phyloP scores from a whole-genome alignment of 345 rosid species.

The Excoecaria agallocha region DNA sequence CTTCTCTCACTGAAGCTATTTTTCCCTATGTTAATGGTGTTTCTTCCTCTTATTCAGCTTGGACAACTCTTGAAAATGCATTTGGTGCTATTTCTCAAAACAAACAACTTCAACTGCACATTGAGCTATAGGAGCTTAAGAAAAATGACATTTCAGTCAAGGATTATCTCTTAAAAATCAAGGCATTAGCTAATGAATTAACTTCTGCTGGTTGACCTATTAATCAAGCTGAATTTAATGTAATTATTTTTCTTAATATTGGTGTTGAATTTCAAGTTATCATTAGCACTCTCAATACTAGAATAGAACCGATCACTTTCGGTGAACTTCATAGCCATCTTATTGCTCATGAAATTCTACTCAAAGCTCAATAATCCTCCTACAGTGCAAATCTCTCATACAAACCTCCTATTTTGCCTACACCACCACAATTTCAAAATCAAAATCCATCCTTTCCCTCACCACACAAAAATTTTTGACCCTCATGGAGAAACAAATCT shows the following conservation, averaged over 20 bases:
- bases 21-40: no score
- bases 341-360: not conserved
- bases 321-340: no score
- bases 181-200: not conserved
- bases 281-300: not conserved
- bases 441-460: not conserved
- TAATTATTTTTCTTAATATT: no score
- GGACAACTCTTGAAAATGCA: not conserved
- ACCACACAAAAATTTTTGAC: not conserved
- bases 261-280: no score
- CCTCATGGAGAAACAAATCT: not conserved
- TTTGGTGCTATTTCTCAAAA: not conserved
- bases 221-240: no score
- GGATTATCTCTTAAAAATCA: not conserved
- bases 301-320: not conserved
- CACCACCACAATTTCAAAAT: not conserved
- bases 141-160: not conserved
- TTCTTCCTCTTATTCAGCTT: no score
- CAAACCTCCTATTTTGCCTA: not conserved
- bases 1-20: no score
- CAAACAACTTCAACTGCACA: no score
- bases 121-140: not conserved
- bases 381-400: not conserved
- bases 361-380: not conserved
- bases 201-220: no score